Percentiles rank a stretch among this genome's conserved stretches.
Evolutionary conservation across 192 early-diverging fungal genomes (phyloP).

Genomic region (Linnemannia zychae): DNA sequence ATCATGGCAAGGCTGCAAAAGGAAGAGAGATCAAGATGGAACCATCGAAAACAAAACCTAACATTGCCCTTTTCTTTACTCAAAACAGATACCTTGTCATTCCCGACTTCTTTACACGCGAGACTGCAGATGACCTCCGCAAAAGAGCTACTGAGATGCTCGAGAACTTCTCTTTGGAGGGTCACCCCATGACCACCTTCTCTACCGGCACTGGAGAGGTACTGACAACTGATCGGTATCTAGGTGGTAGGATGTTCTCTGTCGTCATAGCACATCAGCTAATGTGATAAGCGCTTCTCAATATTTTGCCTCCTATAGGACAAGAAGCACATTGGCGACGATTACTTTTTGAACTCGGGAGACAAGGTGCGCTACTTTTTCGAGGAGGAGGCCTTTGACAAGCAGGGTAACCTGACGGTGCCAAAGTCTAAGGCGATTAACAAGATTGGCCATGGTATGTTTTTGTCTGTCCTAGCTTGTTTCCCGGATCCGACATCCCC

Average conservation of each 20-base stretch:
- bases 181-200: conserved; percentile 86
- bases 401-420: conserved; percentile 71
- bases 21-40: neutral
- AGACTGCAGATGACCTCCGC: conserved; percentile 61
- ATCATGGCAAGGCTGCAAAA: too few relatives aligned
- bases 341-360: conserved; percentile 90
- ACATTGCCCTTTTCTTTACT: neutral
- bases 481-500: too few relatives aligned
- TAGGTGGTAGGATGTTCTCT: too few relatives aligned
- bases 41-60: neutral
- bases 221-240: too few relatives aligned
- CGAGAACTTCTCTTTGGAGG: conserved; percentile 69
- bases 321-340: conserved; percentile 82
- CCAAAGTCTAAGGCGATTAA: conserved; percentile 80
- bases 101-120: conserved; percentile 72
- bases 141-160: conserved; percentile 69
- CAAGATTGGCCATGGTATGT: conserved; percentile 89
- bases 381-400: conserved; percentile 85
- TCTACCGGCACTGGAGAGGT: conserved; percentile 72
- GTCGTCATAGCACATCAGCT: neutral
- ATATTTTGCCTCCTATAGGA: conserved; percentile 20
- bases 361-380: conserved; percentile 92
- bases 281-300: neutral
- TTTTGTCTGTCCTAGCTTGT: too few relatives aligned
- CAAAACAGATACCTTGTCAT: conserved; percentile 71